phyloP scores from a whole-genome alignment of 805 yeast genomes.

The Yamadazyma tumulicola region DNA sequence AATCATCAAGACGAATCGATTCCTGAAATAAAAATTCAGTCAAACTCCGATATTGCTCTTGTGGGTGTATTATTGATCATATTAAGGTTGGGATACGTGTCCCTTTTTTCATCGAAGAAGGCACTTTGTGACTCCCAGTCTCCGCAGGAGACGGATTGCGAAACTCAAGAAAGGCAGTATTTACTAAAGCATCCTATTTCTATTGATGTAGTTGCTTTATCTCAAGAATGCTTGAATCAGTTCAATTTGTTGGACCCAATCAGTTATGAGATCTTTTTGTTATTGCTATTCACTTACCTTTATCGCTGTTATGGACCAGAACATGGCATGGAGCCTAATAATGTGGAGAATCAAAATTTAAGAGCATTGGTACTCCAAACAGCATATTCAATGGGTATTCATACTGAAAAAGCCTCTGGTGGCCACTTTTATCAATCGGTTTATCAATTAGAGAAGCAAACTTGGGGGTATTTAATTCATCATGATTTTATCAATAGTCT shows the following conservation, averaged over 20 bases:
- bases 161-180: slow-evolving; percentile 21
- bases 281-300: slow-evolving; percentile 4
- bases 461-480: not conserved
- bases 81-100: slow-evolving; percentile 38
- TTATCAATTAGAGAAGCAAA: not conserved
- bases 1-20: slow-evolving; percentile 20
- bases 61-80: slow-evolving; percentile 38
- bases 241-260: slow-evolving; percentile 18
- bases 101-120: slow-evolving; percentile 23
- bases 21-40: slow-evolving; percentile 23
- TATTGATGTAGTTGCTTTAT: slow-evolving; percentile 17
- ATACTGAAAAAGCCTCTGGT: not conserved
- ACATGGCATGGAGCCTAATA: slow-evolving; percentile 4
- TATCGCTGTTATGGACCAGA: slow-evolving; percentile 7
- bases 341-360: slow-evolving; percentile 17
- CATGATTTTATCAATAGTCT: not conserved
- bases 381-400: slow-evolving; percentile 56
- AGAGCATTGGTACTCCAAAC: slow-evolving; percentile 56
- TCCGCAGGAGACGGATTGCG: slow-evolving; percentile 18
- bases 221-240: slow-evolving; percentile 27
- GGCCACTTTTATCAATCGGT: not conserved
- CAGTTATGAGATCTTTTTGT: slow-evolving; percentile 43
- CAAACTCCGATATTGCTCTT: slow-evolving; percentile 35
- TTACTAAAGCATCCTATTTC: slow-evolving; percentile 26
- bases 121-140: slow-evolving; percentile 23